Conservation (phyloP, 1,284 basidiomycete genomes). For the Sporisorium reilianum region DNA sequence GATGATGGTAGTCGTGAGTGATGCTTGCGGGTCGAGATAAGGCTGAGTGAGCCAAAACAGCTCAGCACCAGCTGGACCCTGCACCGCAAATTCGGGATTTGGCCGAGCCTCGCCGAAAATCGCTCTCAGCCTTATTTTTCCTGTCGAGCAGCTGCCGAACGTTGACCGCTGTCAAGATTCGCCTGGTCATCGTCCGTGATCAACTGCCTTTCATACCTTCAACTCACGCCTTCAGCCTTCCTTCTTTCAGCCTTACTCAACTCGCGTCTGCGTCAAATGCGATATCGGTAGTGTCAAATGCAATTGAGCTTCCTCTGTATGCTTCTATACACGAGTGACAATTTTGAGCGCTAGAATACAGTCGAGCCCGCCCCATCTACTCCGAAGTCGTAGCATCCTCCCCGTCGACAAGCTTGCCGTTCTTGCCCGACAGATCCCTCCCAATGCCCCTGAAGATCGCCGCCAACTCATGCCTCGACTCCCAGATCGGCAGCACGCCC, state of each 20-base stretch:
- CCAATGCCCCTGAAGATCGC: constrained; percentile 76
- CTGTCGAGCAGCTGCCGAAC: background rate
- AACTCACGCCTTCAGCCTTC: background rate
- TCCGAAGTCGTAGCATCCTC: constrained; percentile 2
- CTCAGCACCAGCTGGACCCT: constrained; percentile 24
- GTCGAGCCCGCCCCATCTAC: background rate
- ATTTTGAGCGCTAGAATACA: background rate
- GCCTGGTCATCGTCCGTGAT: too few species aligned
- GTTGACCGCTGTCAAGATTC: background rate
- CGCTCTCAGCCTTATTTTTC: too few species aligned
- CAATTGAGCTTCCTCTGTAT: too few species aligned
- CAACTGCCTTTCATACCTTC: too few species aligned
- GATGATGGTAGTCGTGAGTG: background rate
- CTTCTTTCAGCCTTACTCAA: background rate
- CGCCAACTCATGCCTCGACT: constrained; percentile 78
- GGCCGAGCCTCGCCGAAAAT: constrained; percentile 8
- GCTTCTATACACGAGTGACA: too few species aligned
- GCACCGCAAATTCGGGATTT: constrained; percentile 17
- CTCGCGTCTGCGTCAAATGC: too few species aligned
- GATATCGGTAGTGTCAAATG: too few species aligned
- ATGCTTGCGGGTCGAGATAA: constrained; percentile 5
- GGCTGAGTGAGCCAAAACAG: background rate
- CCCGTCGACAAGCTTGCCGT: constrained; percentile 22
- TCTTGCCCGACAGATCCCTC: constrained; percentile 50
- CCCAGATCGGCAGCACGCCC: constrained; percentile 85